Evolutionary conservation across 2,329 filamentous ascomycete species (phyloP), one percentile per base, ranked within the genome.

Genomic region (Cylindrodendrum hubeiense): DNA sequence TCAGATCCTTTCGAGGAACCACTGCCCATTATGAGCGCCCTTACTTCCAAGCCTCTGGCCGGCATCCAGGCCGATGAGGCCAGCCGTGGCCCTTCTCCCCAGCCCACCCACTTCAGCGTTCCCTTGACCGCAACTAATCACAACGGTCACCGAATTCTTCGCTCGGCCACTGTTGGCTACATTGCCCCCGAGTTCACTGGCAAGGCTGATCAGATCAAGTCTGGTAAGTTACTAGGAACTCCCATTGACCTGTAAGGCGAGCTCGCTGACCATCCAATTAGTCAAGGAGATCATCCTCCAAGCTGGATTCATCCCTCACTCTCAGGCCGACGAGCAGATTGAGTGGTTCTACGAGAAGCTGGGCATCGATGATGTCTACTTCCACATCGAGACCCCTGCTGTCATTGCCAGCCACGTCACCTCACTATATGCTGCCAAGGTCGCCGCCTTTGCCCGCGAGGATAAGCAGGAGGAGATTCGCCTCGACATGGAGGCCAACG

Each of bases 291-390:
- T 91, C 76, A 90, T 98, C 72, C 86, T 89, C 76, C 87, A 91
- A 70, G 92, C 91, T 76, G 93, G 91, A 65, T 98, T 97, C 88
- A 93, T 99, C 67, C 96, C 96, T 2, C 86, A 88, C 62, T 86
- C 92, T 56, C 92, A 97, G 71, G 87, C 98, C 68, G 92, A 97
- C 68, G 87, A 90, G 26, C 95, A 99, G 82, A 93, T 95, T 55
- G 87, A 89, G 65, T 99, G 96, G 95, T 99, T 99, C 85, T 99
- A 99, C 85, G 93, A 96, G 79, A 92, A 97, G 80, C 89, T 99
- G 24, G 96, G 96, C 73, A 99, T 99, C 75, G 96, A 99, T 77
- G 96, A 98, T 85, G 95, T 97, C 82, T 98, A 98, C 86, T 98
- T 98, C 84, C 90, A 95, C 78, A 94, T 95, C 71, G 95, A 98